Percentiles rank a stretch among this genome's conserved stretches.
phyloP scores from a whole-genome alignment of 805 yeast species.

The Kluyveromyces starmeri region DNA sequence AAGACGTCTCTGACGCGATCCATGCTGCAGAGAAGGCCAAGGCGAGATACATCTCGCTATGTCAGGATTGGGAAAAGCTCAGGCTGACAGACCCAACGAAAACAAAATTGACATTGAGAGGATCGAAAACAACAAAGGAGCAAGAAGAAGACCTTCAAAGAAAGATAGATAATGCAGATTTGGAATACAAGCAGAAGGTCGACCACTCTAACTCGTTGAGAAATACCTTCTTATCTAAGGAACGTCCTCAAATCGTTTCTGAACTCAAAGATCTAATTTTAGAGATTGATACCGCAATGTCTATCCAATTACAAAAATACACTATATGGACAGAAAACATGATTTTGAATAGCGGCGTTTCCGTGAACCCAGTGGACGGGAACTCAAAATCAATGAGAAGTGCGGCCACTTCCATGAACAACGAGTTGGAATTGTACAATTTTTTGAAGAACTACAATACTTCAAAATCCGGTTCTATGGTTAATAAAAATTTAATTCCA shows the following conservation, averaged over 20 bases:
- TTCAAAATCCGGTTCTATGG: slow-evolving; percentile 26
- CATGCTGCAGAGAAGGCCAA: slow-evolving; percentile 83
- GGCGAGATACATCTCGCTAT: slow-evolving; percentile 61
- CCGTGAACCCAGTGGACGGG: slow-evolving; percentile 60
- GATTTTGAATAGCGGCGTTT: slow-evolving; percentile 75
- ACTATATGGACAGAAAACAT: slow-evolving; percentile 81
- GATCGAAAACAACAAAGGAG: slow-evolving; percentile 62
- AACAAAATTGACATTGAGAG: slow-evolving; percentile 73
- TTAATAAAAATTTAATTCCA: slow-evolving; percentile 44
- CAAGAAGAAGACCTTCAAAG: slow-evolving; percentile 85
- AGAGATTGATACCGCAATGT: slow-evolving; percentile 84
- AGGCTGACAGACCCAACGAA: slow-evolving; percentile 75
- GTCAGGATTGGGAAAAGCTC: slow-evolving; percentile 80
- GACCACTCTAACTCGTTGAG: slow-evolving; percentile 63
- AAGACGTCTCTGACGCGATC: slow-evolving; percentile 76
- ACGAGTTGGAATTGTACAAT: slow-evolving; percentile 72
- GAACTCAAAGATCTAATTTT: slow-evolving; percentile 68
- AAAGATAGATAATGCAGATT: slow-evolving; percentile 77
- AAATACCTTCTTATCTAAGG: slow-evolving; percentile 58
- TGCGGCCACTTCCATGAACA: slow-evolving; percentile 69
- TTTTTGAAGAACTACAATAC: slow-evolving; percentile 45
- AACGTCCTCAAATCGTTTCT: slow-evolving; percentile 69
- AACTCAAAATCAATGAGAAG: slow-evolving; percentile 60
- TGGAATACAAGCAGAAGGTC: slow-evolving; percentile 75
- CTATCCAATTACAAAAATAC: slow-evolving; percentile 80